phyloP scores from a whole-genome alignment of 345 rosid species.

The Arabidopsis arenosa region DNA sequence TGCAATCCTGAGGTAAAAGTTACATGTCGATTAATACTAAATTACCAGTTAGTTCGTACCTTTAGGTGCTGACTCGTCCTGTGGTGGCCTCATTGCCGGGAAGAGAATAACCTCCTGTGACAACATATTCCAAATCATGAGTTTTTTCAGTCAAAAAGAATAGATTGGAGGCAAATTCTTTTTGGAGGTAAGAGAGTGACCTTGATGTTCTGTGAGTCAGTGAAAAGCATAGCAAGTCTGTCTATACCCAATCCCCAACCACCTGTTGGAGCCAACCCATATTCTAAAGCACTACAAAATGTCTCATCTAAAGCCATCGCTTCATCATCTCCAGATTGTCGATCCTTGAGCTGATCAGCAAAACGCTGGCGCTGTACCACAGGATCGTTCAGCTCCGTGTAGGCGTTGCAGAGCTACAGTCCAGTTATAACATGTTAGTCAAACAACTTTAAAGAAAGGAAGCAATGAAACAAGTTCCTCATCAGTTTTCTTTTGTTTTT shows the following conservation, averaged over 20 bases:
- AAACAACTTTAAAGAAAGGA: neutral
- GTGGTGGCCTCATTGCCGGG: constrained; percentile 99
- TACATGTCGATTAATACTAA: neutral
- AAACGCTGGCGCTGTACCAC: constrained; percentile 92
- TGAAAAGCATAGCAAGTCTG: constrained; percentile 83
- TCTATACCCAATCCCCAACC: constrained; percentile 98
- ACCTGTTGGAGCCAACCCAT: constrained; percentile 92
- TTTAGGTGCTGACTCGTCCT: constrained; percentile 71
- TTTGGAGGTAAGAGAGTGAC: constrained; percentile 43
- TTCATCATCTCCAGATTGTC: constrained; percentile 97
- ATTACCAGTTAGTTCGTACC: constrained; percentile 43
- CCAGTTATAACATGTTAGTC: constrained; percentile 11
- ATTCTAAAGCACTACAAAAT: constrained; percentile 85
- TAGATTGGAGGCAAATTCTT: neutral
- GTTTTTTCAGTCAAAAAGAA: neutral
- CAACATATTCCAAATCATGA: neutral
- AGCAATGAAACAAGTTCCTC: constrained; percentile 8
- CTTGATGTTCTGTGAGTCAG: constrained; percentile 97
- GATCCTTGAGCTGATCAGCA: constrained; percentile 93
- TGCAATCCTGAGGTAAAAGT: neutral
- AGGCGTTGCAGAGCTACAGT: constrained; percentile 84
- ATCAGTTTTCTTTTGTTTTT: neutral
- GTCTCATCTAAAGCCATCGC: constrained; percentile 98
- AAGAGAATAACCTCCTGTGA: constrained; percentile 93
- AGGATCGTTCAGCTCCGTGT: constrained; percentile 97